phyloP scores from a whole-genome alignment of 2,329 filamentous ascomycete genomes.

The Chrysosphaeria jannelii region DNA sequence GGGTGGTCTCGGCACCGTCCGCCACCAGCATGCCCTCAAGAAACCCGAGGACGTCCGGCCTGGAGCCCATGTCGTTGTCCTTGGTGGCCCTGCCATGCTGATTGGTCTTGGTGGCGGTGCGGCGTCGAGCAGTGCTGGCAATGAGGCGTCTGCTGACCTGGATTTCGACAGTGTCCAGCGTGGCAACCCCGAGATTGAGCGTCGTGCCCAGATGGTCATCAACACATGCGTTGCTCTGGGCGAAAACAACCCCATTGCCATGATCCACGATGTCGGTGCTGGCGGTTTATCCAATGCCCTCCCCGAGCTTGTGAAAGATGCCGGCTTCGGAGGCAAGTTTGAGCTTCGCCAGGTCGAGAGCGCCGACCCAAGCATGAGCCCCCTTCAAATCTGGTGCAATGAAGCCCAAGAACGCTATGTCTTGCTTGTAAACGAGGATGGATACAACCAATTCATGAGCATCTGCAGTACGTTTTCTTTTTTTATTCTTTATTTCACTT shows the following conservation, averaged over 20 bases:
- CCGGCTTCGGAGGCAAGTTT: slow-evolving; percentile 68
- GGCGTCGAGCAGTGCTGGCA: slow-evolving; percentile 68
- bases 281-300: slow-evolving; percentile 51
- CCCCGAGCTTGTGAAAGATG: slow-evolving; percentile 75
- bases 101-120: slow-evolving; percentile 90
- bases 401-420: slow-evolving; percentile 95
- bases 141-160: slow-evolving; percentile 66
- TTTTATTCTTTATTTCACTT: slow-evolving; percentile 4
- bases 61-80: slow-evolving; percentile 72
- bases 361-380: slow-evolving; percentile 74
- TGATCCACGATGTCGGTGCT: slow-evolving; percentile 93
- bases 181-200: slow-evolving; percentile 88
- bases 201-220: slow-evolving; percentile 92
- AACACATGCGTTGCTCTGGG: slow-evolving; percentile 74
- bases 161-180: slow-evolving; percentile 95
- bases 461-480: slow-evolving; percentile 15
- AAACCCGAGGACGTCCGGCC: slow-evolving; percentile 46
- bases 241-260: slow-evolving; percentile 62
- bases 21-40: slow-evolving; percentile 77
- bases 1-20: slow-evolving; percentile 73
- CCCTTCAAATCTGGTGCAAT: slow-evolving; percentile 91
- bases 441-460: slow-evolving; percentile 44
- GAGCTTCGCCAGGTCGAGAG: slow-evolving; percentile 86
- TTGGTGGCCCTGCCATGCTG: slow-evolving; percentile 89
- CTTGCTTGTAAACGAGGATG: slow-evolving; percentile 52